phyloP scores from a whole-genome alignment of 306 rosid genomes.

The Prinsepia uniflora region DNA sequence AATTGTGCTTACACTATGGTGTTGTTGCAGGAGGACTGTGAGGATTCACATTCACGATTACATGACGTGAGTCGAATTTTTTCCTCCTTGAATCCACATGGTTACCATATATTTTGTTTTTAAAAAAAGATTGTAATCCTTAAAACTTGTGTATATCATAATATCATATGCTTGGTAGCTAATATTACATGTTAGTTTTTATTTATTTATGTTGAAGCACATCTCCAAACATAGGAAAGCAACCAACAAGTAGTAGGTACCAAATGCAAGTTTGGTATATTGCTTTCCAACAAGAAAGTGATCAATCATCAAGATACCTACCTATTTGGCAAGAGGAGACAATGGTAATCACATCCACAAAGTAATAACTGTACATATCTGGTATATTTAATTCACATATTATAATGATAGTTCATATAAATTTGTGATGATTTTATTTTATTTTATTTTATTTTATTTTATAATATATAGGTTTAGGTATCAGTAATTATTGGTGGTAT shows the following conservation, averaged over 20 bases:
- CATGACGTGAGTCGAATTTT: too few species aligned
- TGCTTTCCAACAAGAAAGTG: conserved; percentile 22
- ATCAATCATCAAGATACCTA: conserved; percentile 26
- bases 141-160: too few species aligned
- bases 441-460: too few species aligned
- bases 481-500: too few species aligned
- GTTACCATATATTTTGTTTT: not conserved
- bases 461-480: too few species aligned
- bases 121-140: too few species aligned
- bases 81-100: not conserved
- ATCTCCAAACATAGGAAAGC: conserved; percentile 2
- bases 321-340: not conserved
- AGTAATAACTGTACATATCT: not conserved
- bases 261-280: conserved; percentile 60
- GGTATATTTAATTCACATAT: not conserved
- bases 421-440: too few species aligned
- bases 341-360: too few species aligned
- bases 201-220: not conserved
- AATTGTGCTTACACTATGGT: not conserved
- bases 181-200: not conserved
- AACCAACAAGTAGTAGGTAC: conserved; percentile 9
- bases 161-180: too few species aligned
- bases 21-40: too few species aligned
- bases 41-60: too few species aligned
- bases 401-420: too few species aligned